These are phyloP conservation scores for Pseudogymnoascus sp. DNA, from an alignment of 2,329 filamentous ascomycete species.

Conservation along the genomic window DNA sequence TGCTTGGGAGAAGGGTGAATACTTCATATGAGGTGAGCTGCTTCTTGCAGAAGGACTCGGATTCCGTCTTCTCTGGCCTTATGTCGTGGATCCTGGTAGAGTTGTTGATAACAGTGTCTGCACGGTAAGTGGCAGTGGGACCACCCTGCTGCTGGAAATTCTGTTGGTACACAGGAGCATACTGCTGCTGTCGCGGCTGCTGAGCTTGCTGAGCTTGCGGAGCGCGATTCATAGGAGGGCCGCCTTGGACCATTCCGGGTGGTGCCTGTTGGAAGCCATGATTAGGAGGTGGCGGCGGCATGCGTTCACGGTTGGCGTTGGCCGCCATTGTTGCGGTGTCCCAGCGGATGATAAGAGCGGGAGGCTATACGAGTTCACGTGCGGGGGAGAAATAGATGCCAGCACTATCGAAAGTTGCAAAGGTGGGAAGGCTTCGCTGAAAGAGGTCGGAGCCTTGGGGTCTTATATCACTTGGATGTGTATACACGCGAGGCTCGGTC, in stretches of 20 bases:
- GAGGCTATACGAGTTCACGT: background rate
- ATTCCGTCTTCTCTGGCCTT: constrained; percentile 14
- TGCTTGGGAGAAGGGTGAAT: constrained; percentile 15
- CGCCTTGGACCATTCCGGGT: background rate
- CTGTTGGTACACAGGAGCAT: background rate
- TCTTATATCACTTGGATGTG: constrained; percentile 3
- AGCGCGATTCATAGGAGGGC: background rate
- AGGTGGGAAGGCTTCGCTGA: constrained; percentile 1
- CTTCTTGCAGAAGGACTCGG: constrained; percentile 20
- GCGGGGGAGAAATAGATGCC: background rate
- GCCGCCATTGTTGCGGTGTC: background rate
- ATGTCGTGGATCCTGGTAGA: constrained; percentile 17
- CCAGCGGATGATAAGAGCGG: background rate
- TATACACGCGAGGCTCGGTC: background rate
- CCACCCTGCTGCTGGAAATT: background rate
- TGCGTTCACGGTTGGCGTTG: background rate
- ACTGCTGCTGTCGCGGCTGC: background rate
- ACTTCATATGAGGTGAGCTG: constrained; percentile 21
- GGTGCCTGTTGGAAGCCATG: background rate
- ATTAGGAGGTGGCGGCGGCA: background rate
- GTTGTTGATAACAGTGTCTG: constrained; percentile 1
- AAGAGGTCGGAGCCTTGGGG: background rate
- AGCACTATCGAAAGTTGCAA: background rate
- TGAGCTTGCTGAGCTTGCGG: constrained; percentile 15
- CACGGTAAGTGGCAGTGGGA: background rate